Evolutionary conservation across 495 filamentous ascomycete genomes (phyloP), one percentile per base, ranked within the genome.

Genomic region (Amniculicola lignicola): DNA sequence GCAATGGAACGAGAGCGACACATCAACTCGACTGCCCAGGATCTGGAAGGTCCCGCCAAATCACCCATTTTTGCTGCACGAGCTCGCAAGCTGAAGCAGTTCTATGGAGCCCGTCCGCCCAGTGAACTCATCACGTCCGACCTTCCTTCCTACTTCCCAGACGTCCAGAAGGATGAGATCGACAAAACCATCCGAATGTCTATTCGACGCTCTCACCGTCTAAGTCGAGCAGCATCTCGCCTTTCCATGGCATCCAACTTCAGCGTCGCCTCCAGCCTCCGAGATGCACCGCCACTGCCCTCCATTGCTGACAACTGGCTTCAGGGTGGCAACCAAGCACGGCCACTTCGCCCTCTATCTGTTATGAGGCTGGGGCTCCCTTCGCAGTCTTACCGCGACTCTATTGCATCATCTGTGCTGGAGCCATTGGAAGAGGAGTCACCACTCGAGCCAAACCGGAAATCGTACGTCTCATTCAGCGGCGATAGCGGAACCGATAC

Each of bases 51-150:
- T 2, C 75, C 81, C 0, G 75, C 79, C 4, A 74, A 78, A 28
- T 72, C 71, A 35, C 71, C 74, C 0, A 62, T 54, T 7, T 59
- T 67, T 63, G 73, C 82, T 65, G 65, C 76, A 57, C 59, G 72
- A 37, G 67, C 79, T 62, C 68, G 81, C 65, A 79, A 85, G 72
- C 69, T 91, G 65, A 77, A 83, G 60, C 74, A 75, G 50, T 96
- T 96, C 77, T 89, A 94, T 65, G 93, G 94, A 44, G 82, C 90
- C 51, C 77, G 93, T 64, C 93, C 93, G 15, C 94, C 94, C 2
- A 96, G 90, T 69, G 94, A 97, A 73, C 79, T 99, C 74, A 97
- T 99, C 65, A 93, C 91, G 40, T 90, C 90, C 23, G 93, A 99
- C 67, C 78, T 97, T 35, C 87, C 87, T 11, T 91, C 91, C 5